Conservation (phyloP, 2,329 filamentous ascomycete species). For the Cladosporium oxysporum region DNA sequence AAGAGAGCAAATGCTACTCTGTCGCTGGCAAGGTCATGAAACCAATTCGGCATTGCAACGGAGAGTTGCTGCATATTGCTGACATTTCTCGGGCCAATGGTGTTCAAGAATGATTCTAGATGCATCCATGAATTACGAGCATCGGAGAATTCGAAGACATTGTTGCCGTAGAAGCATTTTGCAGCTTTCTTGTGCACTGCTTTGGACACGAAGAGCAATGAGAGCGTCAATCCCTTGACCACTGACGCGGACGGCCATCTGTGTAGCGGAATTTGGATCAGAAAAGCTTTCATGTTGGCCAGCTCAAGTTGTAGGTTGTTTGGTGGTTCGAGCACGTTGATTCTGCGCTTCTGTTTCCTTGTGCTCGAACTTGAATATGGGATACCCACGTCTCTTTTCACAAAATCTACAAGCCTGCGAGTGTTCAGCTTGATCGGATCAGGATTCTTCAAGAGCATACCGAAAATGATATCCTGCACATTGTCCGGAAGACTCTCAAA, state of each 20-base stretch:
- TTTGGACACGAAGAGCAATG: not conserved
- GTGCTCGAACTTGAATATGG: too few species aligned
- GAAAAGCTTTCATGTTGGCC: not conserved
- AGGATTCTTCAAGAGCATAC: slow-evolving; percentile 21
- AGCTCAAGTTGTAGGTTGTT: not conserved
- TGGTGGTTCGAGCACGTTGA: not conserved
- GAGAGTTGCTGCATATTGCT: not conserved
- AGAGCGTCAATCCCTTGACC: not conserved
- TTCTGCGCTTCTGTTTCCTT: not conserved
- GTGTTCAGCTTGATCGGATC: not conserved
- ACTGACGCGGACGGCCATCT: not conserved
- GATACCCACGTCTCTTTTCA: not conserved
- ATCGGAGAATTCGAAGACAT: not conserved
- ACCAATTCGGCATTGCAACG: not conserved
- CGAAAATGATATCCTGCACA: slow-evolving; percentile 24
- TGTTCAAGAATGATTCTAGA: not conserved
- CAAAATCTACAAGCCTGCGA: not conserved
- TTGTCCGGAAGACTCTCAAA: slow-evolving; percentile 20
- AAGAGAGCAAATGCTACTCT: not conserved
- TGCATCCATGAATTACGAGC: not conserved
- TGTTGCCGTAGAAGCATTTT: not conserved
- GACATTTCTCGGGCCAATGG: not conserved
- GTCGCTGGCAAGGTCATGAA: not conserved
- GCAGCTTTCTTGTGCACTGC: not conserved
- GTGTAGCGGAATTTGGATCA: not conserved